Evolutionary conservation across 2,329 filamentous ascomycete genomes (phyloP).

Genomic region (Aureobasidium sp.): DNA sequence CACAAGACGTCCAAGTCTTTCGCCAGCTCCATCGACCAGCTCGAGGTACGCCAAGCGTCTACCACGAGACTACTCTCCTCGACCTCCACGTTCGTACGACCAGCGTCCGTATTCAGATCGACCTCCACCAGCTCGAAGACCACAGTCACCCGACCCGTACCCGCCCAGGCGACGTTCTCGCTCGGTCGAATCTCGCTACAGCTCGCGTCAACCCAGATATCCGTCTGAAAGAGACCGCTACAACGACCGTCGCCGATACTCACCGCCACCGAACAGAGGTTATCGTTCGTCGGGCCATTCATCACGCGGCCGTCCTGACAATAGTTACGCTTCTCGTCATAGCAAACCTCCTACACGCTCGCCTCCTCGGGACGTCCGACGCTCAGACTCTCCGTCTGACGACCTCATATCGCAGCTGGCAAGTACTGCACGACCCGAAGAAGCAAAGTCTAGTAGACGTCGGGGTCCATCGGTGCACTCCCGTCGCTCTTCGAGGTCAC

Average conservation of each 20-base stretch:
- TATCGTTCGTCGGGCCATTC: constrained; percentile 1
- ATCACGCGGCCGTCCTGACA: constrained; percentile 10
- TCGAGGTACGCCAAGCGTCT: constrained; percentile 3
- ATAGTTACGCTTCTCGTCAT: constrained; percentile 10
- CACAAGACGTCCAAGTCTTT: neutral
- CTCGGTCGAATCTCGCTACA: constrained; percentile 32
- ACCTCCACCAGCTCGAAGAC: constrained; percentile 16
- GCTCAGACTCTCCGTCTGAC: constrained; percentile 18
- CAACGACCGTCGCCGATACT: constrained; percentile 11
- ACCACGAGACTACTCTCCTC: constrained; percentile 5
- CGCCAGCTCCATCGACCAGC: constrained; percentile 3
- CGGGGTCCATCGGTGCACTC: neutral
- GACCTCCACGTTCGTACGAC: neutral
- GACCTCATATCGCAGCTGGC: constrained; percentile 16
- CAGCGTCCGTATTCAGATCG: neutral
- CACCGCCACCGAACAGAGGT: constrained; percentile 10
- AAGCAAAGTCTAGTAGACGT: constrained; percentile 8
- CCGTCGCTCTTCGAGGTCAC: constrained; percentile 18
- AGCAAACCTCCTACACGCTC: constrained; percentile 8
- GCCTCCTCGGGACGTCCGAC: neutral
- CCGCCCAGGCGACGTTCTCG: constrained; percentile 32
- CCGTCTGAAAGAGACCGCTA: constrained; percentile 21
- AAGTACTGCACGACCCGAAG: constrained; percentile 3
- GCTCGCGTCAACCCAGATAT: constrained; percentile 23
- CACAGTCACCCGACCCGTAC: constrained; percentile 30